phyloP scores from a whole-genome alignment of 768 basidiomycete genomes.

The Harrya chromipes region DNA sequence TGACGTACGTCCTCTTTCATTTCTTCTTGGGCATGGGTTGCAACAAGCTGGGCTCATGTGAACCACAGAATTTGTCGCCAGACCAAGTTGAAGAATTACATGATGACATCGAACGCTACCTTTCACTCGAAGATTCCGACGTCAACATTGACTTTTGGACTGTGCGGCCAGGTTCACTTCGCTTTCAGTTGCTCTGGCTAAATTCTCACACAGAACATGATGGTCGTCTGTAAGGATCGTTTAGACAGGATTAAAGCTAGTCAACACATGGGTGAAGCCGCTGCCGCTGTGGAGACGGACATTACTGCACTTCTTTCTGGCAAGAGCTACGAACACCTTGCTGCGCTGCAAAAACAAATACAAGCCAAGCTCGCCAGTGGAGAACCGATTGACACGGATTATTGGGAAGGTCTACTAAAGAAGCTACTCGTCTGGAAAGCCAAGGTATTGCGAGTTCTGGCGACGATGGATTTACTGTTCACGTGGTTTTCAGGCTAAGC shows the following conservation, averaged over 20 bases:
- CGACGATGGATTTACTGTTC: background rate
- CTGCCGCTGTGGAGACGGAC: conserved; percentile 79
- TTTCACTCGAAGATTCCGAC: conserved; percentile 79
- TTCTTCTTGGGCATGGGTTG: background rate
- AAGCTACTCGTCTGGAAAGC: conserved; percentile 96
- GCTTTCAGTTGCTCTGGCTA: background rate
- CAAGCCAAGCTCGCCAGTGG: conserved; percentile 87
- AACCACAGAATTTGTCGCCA: conserved; percentile 70
- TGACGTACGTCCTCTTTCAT: conserved; percentile 55
- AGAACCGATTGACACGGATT: conserved; percentile 95
- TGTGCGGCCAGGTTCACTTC: conserved; percentile 40
- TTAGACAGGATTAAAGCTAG: conserved; percentile 69
- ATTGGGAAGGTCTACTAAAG: conserved; percentile 93
- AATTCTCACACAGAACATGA: conserved; percentile 71
- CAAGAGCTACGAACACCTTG: conserved; percentile 84
- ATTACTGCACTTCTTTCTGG: conserved; percentile 78
- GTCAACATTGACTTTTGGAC: conserved; percentile 98
- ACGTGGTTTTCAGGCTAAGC: conserved; percentile 62
- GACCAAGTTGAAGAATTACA: conserved; percentile 92
- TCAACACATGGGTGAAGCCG: conserved; percentile 62
- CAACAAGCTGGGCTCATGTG: conserved; percentile 1
- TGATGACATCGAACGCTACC: conserved; percentile 90
- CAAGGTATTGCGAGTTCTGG: conserved; percentile 52
- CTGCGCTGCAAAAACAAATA: conserved; percentile 77
- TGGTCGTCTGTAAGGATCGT: conserved; percentile 92